A percentile compares a stretch with the other conserved stretches of the same genome.
These are phyloP conservation scores for Globomyces pollinis-pini DNA, from an alignment of 192 early-diverging fungal genomes.

Conservation along the genomic window DNA sequence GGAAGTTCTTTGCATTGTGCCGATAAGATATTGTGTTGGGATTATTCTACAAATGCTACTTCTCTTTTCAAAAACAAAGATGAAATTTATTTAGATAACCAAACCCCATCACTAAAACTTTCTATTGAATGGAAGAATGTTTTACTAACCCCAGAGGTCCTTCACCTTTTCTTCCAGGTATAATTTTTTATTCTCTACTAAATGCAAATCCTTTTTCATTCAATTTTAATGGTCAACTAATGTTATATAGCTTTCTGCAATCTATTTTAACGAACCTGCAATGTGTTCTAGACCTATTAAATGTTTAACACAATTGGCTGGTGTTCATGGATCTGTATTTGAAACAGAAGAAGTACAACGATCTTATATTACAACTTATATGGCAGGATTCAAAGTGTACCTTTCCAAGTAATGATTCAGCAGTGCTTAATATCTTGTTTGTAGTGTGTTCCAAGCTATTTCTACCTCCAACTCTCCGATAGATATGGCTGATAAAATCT, in stretches of 20 bases:
- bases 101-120: slow-evolving; percentile 29
- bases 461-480: slow-evolving; percentile 14
- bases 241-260: slow-evolving; percentile 36
- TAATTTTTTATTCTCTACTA: neutral
- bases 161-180: slow-evolving; percentile 61
- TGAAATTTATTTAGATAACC: slow-evolving; percentile 23
- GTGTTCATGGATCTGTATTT: slow-evolving; percentile 52
- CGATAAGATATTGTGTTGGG: slow-evolving; percentile 50
- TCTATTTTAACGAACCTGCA: slow-evolving; percentile 22
- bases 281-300: slow-evolving; percentile 37
- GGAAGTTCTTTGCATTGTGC: slow-evolving; percentile 17
- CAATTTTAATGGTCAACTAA: slow-evolving; percentile 19
- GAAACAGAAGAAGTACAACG: slow-evolving; percentile 29
- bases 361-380: slow-evolving; percentile 44
- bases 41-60: slow-evolving; percentile 34
- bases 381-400: slow-evolving; percentile 43
- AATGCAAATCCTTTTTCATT: neutral
- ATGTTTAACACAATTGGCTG: slow-evolving; percentile 58
- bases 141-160: slow-evolving; percentile 47
- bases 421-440: too few relatives aligned
- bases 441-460: slow-evolving; percentile 18
- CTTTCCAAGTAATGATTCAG: too few relatives aligned
- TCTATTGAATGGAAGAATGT: slow-evolving; percentile 39
- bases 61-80: slow-evolving; percentile 19
- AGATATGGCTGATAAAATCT: slow-evolving; percentile 35